These are phyloP conservation scores for Trichomonas gallinae DNA, from an alignment of 208 protist species.

Conservation along the genomic window DNA sequence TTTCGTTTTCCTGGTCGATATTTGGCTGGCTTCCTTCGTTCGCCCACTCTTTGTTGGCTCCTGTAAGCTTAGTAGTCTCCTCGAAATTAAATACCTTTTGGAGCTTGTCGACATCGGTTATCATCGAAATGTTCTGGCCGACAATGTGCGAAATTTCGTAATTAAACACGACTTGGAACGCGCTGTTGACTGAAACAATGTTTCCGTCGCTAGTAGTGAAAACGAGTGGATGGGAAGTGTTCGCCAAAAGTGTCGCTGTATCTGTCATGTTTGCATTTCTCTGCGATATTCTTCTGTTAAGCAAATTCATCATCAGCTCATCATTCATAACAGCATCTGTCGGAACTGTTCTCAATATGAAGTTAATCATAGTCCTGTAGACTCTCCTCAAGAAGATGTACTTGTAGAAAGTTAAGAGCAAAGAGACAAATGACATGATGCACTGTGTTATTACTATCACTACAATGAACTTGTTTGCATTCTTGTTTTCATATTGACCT, in stretches of 20 bases:
- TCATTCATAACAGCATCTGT: not conserved
- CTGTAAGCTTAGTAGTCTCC: not conserved
- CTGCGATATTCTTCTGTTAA: not conserved
- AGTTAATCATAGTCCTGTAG: not conserved
- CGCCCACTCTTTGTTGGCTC: not conserved
- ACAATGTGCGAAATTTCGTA: not conserved
- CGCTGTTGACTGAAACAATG: not conserved
- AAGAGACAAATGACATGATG: not conserved
- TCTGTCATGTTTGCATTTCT: not conserved
- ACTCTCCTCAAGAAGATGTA: not conserved
- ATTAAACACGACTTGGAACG: not conserved
- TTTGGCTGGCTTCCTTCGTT: not conserved
- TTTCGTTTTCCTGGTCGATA: not conserved
- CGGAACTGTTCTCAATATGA: not conserved
- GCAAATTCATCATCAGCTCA: not conserved
- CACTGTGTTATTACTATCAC: not conserved
- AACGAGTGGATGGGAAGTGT: not conserved
- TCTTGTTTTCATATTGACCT: not conserved
- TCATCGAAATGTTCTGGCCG: not conserved
- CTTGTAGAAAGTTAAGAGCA: not conserved
- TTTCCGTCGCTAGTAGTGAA: not conserved
- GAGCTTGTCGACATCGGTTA: not conserved
- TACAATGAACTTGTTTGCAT: not conserved
- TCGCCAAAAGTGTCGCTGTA: not conserved
- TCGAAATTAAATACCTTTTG: not conserved